Conservation (phyloP, 2,329 filamentous ascomycete genomes). For the Didymella glomerata region DNA sequence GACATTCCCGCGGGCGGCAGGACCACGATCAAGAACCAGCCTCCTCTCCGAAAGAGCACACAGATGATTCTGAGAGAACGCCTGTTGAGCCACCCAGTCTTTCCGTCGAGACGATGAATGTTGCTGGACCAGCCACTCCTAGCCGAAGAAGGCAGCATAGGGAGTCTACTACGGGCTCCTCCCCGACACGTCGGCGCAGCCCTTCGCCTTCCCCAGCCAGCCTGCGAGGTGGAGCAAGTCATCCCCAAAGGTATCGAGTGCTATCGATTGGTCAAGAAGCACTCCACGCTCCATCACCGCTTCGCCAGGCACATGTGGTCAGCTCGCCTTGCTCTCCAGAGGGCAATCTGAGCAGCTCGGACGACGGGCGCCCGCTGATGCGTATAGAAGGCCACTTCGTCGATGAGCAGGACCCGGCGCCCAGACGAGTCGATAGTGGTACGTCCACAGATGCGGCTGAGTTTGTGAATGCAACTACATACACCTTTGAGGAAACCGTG, state of each 20-base stretch:
- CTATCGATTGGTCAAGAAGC: constrained; percentile 19
- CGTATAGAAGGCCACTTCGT: constrained; percentile 23
- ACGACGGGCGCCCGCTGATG: constrained; percentile 2
- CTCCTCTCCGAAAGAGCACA: neutral
- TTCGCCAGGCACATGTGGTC: constrained; percentile 29
- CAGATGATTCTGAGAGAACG: neutral
- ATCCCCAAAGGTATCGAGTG: constrained; percentile 8
- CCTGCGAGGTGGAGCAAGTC: constrained; percentile 28
- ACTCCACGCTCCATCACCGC: constrained; percentile 25
- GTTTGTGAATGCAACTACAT: neutral
- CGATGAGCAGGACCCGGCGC: neutral
- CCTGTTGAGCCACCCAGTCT: neutral
- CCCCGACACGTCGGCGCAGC: constrained; percentile 10
- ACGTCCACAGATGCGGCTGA: neutral
- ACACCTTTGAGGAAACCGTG: constrained; percentile 17
- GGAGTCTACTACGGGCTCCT: constrained; percentile 15
- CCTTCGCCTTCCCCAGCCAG: constrained; percentile 28
- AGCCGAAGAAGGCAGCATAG: constrained; percentile 18
- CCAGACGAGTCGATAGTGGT: neutral
- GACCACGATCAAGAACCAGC: constrained; percentile 1
- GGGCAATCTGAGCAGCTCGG: neutral
- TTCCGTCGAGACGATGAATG: constrained; percentile 2
- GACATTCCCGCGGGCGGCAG: constrained; percentile 6
- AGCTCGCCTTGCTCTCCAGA: constrained; percentile 22
- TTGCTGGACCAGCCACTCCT: constrained; percentile 3